Percentiles rank a stretch among this genome's conserved stretches.
Evolutionary conservation across 108 stramenopile genomes (phyloP).

Genomic region (Fistulifera pelliculosa): DNA sequence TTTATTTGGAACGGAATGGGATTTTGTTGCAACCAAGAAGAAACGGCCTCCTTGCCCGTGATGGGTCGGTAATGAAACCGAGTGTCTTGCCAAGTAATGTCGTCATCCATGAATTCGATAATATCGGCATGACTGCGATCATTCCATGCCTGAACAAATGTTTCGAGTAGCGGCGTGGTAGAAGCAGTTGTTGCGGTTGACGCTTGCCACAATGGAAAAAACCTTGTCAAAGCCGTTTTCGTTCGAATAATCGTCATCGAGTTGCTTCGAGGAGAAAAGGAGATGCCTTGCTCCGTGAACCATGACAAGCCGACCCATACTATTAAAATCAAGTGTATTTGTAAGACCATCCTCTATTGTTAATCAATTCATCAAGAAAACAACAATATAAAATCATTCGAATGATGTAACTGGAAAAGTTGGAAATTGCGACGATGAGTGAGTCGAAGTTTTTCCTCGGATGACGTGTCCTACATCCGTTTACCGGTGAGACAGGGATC

Average conservation of each 20-base stretch:
- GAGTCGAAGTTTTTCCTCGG: neutral
- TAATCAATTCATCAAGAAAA: no score
- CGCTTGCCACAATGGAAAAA: neutral
- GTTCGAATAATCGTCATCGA: neutral
- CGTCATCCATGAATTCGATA: conserved; percentile 9
- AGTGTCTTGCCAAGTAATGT: conserved; percentile 25
- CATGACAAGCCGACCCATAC: neutral
- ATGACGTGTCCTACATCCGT: no score
- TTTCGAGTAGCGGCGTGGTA: neutral
- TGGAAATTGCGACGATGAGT: no score
- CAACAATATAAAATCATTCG: no score
- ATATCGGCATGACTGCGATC: conserved; percentile 13
- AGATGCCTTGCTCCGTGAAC: neutral
- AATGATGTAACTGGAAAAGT: no score
- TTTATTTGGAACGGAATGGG: conserved; percentile 2
- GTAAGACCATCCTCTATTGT: no score
- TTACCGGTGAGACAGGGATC: no score
- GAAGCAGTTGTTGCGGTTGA: neutral
- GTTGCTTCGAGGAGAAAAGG: neutral
- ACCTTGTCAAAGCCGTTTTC: neutral
- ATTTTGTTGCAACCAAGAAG: neutral
- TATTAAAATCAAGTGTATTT: no score
- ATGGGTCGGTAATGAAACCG: neutral
- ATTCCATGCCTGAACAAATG: conserved; percentile 20
- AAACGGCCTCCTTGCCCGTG: neutral